Evolutionary conservation across 2,329 filamentous ascomycete species (phyloP), one percentile per base, ranked within the genome.

Genomic region (Pestalotiopsis sp.): DNA sequence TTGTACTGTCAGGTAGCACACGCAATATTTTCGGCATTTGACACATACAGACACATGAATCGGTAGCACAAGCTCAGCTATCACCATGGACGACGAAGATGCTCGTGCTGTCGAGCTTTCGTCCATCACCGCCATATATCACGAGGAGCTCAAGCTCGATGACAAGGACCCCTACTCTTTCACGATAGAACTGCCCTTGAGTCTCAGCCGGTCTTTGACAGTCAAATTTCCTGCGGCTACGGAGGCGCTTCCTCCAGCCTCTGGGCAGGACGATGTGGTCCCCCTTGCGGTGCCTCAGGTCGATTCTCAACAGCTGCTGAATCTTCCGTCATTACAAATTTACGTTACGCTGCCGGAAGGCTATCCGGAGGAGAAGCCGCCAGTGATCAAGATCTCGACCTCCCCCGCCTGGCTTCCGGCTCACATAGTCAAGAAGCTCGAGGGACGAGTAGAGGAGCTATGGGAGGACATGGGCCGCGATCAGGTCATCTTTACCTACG

Each of bases 381-480:
- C 89, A 0, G 70, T 73, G 14, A 81, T 89, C 45, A 70, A 77
- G 13, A 79, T 92, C 45, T 85, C 84, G 9, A 88, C 88, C 1
- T 79, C 78, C 1, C 89, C 89, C 2, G 80, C 82, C 68, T 92
- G 90, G 90, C 79, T 92, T 5, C 82, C 87, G 1, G 71, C 71
- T 3, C 75, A 80, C 1, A 85, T 83, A 2, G 76, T 90, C n/a
- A 75, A 79, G 65, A 81, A 78, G 52, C 81, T 92, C 12, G 82
- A 88, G 73, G 76, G 79, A 4, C 85, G 90, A 65, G 85, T 84
- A 0, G 72, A 81, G 4, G 79, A 81, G 2, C 76, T 91, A 63
- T 92, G 90, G 90, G 87, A 91, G 72, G 89, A 91, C 17, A 80
- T 86, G 45, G 89, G 89, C 4, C 86, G 81, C 57, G 86, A 87